These are phyloP conservation scores for Triticum aestivum DNA, from an alignment of 176 grass and related monocot species.

Conservation along the genomic window DNA sequence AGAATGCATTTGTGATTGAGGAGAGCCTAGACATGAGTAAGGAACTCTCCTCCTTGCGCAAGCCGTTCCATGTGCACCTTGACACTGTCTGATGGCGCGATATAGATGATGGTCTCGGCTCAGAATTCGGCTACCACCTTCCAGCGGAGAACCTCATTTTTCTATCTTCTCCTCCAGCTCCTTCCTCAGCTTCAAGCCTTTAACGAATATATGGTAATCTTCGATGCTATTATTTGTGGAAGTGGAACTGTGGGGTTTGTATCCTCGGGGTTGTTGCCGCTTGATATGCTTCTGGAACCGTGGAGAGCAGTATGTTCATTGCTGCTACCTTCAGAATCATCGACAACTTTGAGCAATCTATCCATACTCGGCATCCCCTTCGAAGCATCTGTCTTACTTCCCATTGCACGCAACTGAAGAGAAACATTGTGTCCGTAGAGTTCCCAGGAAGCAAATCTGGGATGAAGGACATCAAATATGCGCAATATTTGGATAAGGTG, in stretches of 20 bases:
- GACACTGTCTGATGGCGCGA: not conserved
- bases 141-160: not conserved
- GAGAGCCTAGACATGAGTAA: not conserved
- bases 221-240: too few species aligned
- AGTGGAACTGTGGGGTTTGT: too few species aligned
- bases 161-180: not conserved
- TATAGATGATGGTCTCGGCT: not conserved
- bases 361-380: not conserved
- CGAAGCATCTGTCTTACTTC: not conserved
- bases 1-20: not conserved
- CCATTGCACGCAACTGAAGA: not conserved
- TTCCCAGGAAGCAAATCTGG: not conserved
- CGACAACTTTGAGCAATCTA: not conserved
- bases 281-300: not conserved
- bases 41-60: not conserved
- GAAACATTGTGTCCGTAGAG: not conserved
- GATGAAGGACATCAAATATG: not conserved
- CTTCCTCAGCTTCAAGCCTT: not conserved
- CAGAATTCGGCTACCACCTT: not conserved
- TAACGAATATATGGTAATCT: not conserved
- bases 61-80: not conserved
- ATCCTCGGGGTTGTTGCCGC: not conserved
- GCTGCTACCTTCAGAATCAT: not conserved
- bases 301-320: too few species aligned
- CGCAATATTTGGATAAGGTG: not conserved